These are phyloP conservation scores for Takashimella koratensis DNA, from an alignment of 1,284 basidiomycete species.

Conservation along the genomic window DNA sequence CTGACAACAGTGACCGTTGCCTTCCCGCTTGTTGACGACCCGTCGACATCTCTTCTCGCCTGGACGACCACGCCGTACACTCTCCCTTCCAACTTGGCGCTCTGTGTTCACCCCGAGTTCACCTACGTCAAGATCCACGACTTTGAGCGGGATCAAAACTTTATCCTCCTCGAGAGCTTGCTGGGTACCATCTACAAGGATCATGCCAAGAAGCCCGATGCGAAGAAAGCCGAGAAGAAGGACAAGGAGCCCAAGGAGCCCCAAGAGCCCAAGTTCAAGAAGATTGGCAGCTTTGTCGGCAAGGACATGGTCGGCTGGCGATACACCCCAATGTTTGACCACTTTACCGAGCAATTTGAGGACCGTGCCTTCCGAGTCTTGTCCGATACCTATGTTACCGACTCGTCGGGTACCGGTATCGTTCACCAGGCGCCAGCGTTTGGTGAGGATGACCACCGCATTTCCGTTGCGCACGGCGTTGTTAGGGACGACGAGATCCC, in stretches of 20 bases:
- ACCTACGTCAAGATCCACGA: slow-evolving; percentile 98
- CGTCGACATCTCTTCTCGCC: slow-evolving; percentile 82
- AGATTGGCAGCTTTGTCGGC: slow-evolving; percentile 79
- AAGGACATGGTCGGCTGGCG: slow-evolving; percentile 93
- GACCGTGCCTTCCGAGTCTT: slow-evolving; percentile 89
- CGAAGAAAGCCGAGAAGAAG: slow-evolving; percentile 68
- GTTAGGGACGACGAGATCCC: slow-evolving; percentile 83
- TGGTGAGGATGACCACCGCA: slow-evolving; percentile 97
- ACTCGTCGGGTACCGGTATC: slow-evolving; percentile 91
- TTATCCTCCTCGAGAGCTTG: slow-evolving; percentile 86
- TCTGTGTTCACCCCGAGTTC: slow-evolving; percentile 95
- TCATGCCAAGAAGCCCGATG: slow-evolving; percentile 54
- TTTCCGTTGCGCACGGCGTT: slow-evolving; percentile 79
- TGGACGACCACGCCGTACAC: slow-evolving; percentile 99
- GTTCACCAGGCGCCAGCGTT: slow-evolving; percentile 99
- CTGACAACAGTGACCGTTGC: slow-evolving; percentile 69
- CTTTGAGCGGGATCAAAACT: slow-evolving; percentile 79
- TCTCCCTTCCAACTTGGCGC: slow-evolving; percentile 87
- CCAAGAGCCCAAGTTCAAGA: slow-evolving; percentile 96
- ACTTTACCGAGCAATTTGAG: slow-evolving; percentile 91
- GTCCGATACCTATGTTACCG: slow-evolving; percentile 89
- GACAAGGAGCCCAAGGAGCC: slow-evolving; percentile 49
- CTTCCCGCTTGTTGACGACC: slow-evolving; percentile 91
- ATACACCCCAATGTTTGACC: slow-evolving; percentile 94
- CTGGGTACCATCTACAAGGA: slow-evolving; percentile 93